These are phyloP conservation scores for Gossypioides kirkii DNA, from an alignment of 345 rosid genomes.

Conservation along the genomic window DNA sequence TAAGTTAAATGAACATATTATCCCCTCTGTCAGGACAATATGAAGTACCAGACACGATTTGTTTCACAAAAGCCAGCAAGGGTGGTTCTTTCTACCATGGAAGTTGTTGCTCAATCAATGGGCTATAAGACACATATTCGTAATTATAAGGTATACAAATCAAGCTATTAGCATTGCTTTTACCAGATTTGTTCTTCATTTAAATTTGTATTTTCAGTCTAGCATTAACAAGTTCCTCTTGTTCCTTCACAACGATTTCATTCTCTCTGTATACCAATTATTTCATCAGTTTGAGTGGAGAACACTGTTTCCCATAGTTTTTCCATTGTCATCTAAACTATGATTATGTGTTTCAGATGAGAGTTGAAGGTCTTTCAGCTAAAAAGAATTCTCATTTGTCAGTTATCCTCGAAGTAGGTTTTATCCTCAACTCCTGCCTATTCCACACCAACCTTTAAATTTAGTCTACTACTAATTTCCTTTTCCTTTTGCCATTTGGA, in stretches of 20 bases:
- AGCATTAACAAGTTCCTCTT: background rate
- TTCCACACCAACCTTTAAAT: background rate
- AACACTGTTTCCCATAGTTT: background rate
- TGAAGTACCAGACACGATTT: constrained; percentile 80
- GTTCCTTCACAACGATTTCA: background rate
- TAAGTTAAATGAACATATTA: background rate
- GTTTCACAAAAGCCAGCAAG: constrained; percentile 80
- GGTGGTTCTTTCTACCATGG: constrained; percentile 89
- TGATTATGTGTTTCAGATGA: constrained; percentile 52
- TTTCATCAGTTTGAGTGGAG: constrained; percentile 1
- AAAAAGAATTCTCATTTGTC: constrained; percentile 64
- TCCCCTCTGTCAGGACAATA: constrained; percentile 47
- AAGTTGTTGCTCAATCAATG: constrained; percentile 97
- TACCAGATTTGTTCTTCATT: background rate
- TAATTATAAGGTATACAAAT: constrained; percentile 64
- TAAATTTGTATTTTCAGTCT: background rate
- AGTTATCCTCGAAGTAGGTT: constrained; percentile 69
- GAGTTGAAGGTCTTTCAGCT: constrained; percentile 86
- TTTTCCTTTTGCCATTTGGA: background rate
- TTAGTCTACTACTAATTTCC: background rate
- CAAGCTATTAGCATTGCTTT: background rate
- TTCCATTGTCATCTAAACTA: background rate
- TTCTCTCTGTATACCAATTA: background rate
- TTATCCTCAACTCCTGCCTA: background rate
- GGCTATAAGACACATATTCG: constrained; percentile 95